phyloP scores from a whole-genome alignment of 164 flowering plant species.

The Vitis labrusca region DNA sequence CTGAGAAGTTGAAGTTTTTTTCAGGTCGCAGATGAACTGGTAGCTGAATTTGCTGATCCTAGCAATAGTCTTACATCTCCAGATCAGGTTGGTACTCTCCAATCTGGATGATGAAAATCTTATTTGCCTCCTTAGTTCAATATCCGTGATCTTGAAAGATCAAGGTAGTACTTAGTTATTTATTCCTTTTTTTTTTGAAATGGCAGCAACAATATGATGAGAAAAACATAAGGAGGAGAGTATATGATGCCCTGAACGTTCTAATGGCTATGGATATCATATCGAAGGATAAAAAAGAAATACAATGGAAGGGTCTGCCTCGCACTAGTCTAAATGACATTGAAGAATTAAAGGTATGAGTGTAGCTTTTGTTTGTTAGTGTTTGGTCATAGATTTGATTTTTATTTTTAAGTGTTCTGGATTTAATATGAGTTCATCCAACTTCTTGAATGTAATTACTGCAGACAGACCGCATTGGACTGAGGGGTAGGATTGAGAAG shows the following conservation, averaged over 20 bases:
- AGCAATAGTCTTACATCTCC: slow-evolving; percentile 39
- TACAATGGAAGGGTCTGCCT: slow-evolving; percentile 86
- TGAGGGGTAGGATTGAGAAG: slow-evolving; percentile 76
- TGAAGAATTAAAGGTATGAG: slow-evolving; percentile 69
- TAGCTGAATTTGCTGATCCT: slow-evolving; percentile 75
- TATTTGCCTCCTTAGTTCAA: neutral
- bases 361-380: neutral
- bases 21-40: slow-evolving; percentile 93
- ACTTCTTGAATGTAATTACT: slow-evolving; percentile 9
- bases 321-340: slow-evolving; percentile 59
- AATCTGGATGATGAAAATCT: neutral
- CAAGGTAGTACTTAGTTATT: neutral
- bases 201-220: slow-evolving; percentile 71
- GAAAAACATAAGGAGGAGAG: slow-evolving; percentile 84
- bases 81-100: slow-evolving; percentile 55
- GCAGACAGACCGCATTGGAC: slow-evolving; percentile 69
- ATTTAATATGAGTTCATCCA: slow-evolving; percentile 13
- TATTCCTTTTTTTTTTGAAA: neutral
- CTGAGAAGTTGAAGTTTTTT: slow-evolving; percentile 15
- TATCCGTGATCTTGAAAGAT: neutral
- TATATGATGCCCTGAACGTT: slow-evolving; percentile 88
- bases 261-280: slow-evolving; percentile 94
- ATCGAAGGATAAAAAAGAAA: slow-evolving; percentile 80
- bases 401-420: neutral
- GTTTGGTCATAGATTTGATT: neutral